Percentiles rank a stretch among this genome's conserved stretches.
Evolutionary conservation across 176 grass and related monocot species (phyloP).

Genomic region (Secale cereale): DNA sequence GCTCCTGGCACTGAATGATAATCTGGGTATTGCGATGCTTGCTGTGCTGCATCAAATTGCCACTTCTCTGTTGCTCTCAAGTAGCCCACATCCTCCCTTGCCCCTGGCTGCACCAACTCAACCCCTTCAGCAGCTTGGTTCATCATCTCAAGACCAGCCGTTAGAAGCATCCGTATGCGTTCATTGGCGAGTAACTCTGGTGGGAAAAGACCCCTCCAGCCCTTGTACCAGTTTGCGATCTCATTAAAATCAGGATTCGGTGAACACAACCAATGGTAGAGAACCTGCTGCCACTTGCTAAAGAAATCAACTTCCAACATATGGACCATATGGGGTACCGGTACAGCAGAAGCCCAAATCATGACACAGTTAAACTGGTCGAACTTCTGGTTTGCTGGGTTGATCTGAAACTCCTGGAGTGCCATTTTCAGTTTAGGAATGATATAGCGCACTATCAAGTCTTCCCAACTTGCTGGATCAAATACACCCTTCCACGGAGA

Average conservation of each 20-base stretch:
- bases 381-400: conserved; percentile 71
- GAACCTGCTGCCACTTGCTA: conserved; percentile 84
- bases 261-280: conserved; percentile 78
- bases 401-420: conserved; percentile 71
- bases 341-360: conserved; percentile 71
- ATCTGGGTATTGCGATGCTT: conserved; percentile 37
- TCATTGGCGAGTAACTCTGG: conserved; percentile 78
- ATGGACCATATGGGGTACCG: conserved; percentile 83
- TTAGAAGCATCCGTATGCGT: conserved; percentile 61
- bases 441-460: conserved; percentile 69
- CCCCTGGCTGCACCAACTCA: conserved; percentile 65
- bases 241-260: conserved; percentile 82
- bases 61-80: conserved; percentile 69
- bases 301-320: conserved; percentile 88
- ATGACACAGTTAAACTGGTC: conserved; percentile 91
- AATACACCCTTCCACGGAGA: conserved; percentile 89
- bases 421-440: conserved; percentile 70
- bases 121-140: conserved; percentile 75
- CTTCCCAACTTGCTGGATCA: conserved; percentile 75
- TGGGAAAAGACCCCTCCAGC: conserved; percentile 80
- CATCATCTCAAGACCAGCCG: conserved; percentile 83
- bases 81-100: conserved; percentile 65
- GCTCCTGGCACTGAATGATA: conserved; percentile 33
- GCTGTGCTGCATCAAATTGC: conserved; percentile 70
- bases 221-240: conserved; percentile 80